Evolutionary conservation across 129 eudicot genomes (phyloP).

Genomic region (Kitagawia praeruptora): DNA sequence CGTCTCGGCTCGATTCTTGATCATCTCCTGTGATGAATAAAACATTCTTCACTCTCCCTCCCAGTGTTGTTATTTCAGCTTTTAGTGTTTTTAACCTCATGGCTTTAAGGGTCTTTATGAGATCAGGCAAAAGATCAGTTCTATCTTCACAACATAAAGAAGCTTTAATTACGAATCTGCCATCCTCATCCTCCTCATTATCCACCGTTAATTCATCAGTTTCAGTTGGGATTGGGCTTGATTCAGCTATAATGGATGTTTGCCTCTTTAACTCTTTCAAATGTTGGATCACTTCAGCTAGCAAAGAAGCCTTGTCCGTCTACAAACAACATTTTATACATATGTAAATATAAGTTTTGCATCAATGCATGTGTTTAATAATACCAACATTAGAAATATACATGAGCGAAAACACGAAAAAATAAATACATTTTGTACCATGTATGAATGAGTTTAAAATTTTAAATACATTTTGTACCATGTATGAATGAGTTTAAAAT

Average conservation of each 20-base stretch:
- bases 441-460: no score
- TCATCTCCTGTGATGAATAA: constrained; percentile 65
- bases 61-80: constrained; percentile 87
- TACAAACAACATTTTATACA: neutral
- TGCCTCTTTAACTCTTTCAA: constrained; percentile 61
- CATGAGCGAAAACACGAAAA: no score
- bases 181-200: constrained; percentile 46
- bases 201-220: constrained; percentile 67
- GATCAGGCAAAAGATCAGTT: constrained; percentile 38
- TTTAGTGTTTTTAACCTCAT: constrained; percentile 55
- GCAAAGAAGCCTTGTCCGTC: neutral
- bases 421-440: no score
- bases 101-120: constrained; percentile 68
- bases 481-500: no score
- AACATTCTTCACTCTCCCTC: constrained; percentile 85
- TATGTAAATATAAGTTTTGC: neutral
- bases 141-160: constrained; percentile 73
- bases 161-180: constrained; percentile 56
- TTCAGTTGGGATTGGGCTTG: constrained; percentile 69
- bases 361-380: no score
- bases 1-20: constrained; percentile 13
- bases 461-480: no score
- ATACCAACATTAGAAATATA: no score
- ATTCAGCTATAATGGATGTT: constrained; percentile 67
- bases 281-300: neutral